Conservation (phyloP, 2,329 filamentous ascomycete genomes). For the Didymella keratinophila region DNA sequence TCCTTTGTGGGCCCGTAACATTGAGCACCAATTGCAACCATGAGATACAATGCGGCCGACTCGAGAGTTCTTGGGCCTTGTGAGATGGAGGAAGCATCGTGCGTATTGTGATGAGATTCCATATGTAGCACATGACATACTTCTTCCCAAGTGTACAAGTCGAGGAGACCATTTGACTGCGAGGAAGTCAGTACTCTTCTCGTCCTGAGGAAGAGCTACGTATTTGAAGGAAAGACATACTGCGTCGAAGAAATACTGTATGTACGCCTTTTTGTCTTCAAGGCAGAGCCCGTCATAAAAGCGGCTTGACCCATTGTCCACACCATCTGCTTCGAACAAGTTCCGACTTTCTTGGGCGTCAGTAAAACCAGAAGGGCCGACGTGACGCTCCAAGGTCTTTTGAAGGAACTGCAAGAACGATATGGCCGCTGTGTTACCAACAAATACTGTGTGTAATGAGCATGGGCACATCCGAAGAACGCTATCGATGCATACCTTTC, state of each 20-base stretch:
- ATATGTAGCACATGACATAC: conserved; percentile 3
- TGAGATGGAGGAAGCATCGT: not conserved
- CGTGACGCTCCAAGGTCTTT: conserved; percentile 58
- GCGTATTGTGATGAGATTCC: conserved; percentile 1
- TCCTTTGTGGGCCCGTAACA: conserved; percentile 40
- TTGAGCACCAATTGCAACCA: conserved; percentile 64
- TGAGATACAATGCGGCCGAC: conserved; percentile 48
- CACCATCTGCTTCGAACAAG: conserved; percentile 60
- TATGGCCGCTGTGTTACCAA: conserved; percentile 61
- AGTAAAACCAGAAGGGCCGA: conserved; percentile 64
- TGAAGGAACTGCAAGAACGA: conserved; percentile 65
- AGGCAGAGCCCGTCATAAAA: conserved; percentile 43
- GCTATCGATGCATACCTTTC: conserved; percentile 44
- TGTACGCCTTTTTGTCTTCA: conserved; percentile 42
- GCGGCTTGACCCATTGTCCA: conserved; percentile 32
- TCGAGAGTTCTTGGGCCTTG: conserved; percentile 32
- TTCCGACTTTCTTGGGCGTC: conserved; percentile 60
- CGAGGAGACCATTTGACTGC: conserved; percentile 16
- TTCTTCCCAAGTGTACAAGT: conserved; percentile 17
- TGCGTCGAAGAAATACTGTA: conserved; percentile 45
- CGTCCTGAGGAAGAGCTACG: not conserved
- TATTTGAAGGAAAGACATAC: conserved; percentile 39
- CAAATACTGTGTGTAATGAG: conserved; percentile 52
- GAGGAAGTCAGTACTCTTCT: not conserved
- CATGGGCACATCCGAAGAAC: not conserved